Base-by-base conservation (phyloP, 371 early-diverging fungal genomes). In the Mucor lusitanicus region DNA sequence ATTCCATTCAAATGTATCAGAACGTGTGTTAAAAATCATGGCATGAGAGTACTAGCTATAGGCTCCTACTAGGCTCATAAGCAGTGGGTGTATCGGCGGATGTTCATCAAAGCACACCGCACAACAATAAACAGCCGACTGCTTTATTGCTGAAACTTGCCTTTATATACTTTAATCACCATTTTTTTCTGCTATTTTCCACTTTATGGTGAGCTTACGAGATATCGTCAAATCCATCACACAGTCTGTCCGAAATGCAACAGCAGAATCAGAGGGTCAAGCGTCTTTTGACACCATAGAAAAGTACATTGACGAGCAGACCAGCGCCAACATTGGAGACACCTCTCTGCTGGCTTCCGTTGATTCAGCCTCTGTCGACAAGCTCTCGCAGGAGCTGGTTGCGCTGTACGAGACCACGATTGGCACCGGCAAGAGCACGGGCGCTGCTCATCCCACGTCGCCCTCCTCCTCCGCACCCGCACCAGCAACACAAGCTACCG, bases 161-260 rank as follows among this genome's bases (percentile, higher is more conserved):
- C 2, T 44, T 44, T 30, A 6, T 6, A 44, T 19, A 44, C n/a
- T n/a, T 6, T 25, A 25, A 25, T 50, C 25, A 50, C 21, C 50
- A 25, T 53, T 58, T 56, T 27, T 37, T 48, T 40, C 46, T 48
- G 37, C 19, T 62, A 33, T 44, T 63, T 40, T 28, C 37, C 27
- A 39, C n/a, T n/a, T 32, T 30, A 82, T 82, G 83, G 80, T 82
- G 27, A 72, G 78, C 69, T 71, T 80, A 39, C 72, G 74, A 64
- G 83, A 83, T 55, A 77, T 83, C 44, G 60, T 71, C 35, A 79
- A 76, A 28, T 66, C 81, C 11, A 75, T 75, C 17, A 74, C 72
- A 53, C 70, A 74, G 8, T 55, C 74, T 15, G 73, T 83, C 39
- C 75, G 76, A 23, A 62, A 59, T 44, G 71, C 79, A 15, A 76